These are phyloP conservation scores for Westerdykella sp. DNA, from an alignment of 2,329 filamentous ascomycete species.

Conservation along the genomic window DNA sequence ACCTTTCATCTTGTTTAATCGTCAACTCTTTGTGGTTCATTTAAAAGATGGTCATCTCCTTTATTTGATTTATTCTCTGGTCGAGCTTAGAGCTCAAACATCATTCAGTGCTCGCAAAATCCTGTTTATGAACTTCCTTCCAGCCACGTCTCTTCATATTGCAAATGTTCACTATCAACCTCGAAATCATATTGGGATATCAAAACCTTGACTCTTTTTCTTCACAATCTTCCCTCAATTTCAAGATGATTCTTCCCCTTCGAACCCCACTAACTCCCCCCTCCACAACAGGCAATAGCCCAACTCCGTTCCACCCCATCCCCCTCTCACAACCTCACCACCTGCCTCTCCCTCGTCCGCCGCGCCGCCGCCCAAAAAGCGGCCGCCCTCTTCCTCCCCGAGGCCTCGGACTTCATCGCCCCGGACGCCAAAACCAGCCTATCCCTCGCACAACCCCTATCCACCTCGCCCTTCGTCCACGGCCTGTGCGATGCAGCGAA, in stretches of 20 bases:
- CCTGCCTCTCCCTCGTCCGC: constrained; percentile 65
- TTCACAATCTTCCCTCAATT: no score
- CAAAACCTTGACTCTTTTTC: no score
- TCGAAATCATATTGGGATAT: no score
- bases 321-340: constrained; percentile 70
- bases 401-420: constrained; percentile 84
- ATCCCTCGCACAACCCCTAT: constrained; percentile 61
- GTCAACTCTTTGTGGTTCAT: not conserved
- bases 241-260: not conserved
- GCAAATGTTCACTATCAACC: no score
- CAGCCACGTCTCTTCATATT: no score
- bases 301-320: constrained; percentile 82
- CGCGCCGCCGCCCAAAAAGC: constrained; percentile 72
- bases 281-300: constrained; percentile 62
- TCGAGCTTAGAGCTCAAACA: not conserved
- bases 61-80: not conserved
- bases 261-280: not conserved
- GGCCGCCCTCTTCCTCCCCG: constrained; percentile 83
- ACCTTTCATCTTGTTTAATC: not conserved
- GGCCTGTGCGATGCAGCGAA: constrained; percentile 66
- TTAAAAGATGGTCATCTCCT: not conserved
- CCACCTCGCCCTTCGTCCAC: constrained; percentile 64
- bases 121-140: no score
- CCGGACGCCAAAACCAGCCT: constrained; percentile 61
- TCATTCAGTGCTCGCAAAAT: not conserved